Evolutionary conservation across 768 basidiomycete species (phyloP), one percentile per base, ranked within the genome.

Genomic region (Porphyrellus cyaneotinctus): DNA sequence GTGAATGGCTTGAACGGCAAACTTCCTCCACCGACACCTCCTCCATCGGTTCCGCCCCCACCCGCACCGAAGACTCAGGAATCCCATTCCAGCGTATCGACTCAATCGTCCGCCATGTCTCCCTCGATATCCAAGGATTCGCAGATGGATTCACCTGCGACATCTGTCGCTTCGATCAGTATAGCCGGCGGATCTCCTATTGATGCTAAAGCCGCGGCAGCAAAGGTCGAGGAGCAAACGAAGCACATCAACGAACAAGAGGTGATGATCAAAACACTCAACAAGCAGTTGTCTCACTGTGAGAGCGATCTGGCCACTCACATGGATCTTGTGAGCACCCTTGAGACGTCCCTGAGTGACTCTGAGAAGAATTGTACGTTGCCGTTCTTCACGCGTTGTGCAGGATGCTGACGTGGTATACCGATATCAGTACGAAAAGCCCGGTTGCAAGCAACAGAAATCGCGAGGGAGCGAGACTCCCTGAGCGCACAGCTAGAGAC

Each of bases 231-330:
- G 62, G 82, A 88, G 55, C 88, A 89, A 68, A 69, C 80, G 18
- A 88, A 86, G 62, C 83, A 80, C 42, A 72, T 93, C 33, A 88
- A 83, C 13, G 92, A 95, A 74, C 88, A 91, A 65, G 88, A 91
- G 60, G 81, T 78, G 46, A 94, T 92, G 87, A 91, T 95, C 74
- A 89, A 91, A 71, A 93, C 89, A 22, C 79, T 97, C 56, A 94
- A 93, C 71, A 94, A 95, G 69, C 92, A 94, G 69, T 68, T 97
- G 43, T 84, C 83, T n/a, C 93, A 95, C 67, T 94, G 91, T 64
- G 94, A 97, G 72, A 82, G 79, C 56, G 93, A 97, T 70, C 75
- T 95, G 57, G 89, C 94, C 60, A 85, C 88, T 24, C 91, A 95
- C 64, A 91, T 93, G 81, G 91, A 95, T 67, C 80, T 93, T 48